A percentile compares a stretch with the other conserved stretches of the same genome.
Evolutionary conservation across 257 asterid genomes (phyloP).

Genomic region (Scutellaria minor): DNA sequence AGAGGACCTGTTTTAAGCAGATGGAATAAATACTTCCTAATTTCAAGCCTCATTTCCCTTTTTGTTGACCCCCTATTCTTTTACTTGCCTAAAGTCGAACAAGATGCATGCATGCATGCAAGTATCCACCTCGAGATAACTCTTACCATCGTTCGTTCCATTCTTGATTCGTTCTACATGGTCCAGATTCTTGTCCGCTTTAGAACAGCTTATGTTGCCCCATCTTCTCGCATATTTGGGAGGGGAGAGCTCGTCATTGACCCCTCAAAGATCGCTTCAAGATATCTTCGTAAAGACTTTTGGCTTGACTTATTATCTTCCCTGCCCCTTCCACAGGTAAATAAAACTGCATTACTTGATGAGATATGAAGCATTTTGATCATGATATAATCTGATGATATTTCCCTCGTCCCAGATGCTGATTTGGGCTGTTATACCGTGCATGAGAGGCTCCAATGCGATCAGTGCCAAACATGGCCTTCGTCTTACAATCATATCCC

Average conservation of each 20-base stretch:
- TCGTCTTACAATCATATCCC: constrained; percentile 53
- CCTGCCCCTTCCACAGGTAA: constrained; percentile 84
- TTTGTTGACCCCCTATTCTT: constrained; percentile 73
- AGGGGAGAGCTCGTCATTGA: constrained; percentile 75
- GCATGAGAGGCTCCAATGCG: constrained; percentile 55
- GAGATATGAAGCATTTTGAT: background rate
- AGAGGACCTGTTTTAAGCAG: constrained; percentile 51
- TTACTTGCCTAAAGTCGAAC: constrained; percentile 54
- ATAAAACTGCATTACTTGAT: constrained; percentile 18
- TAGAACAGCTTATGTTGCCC: constrained; percentile 69
- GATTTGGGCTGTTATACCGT: constrained; percentile 69
- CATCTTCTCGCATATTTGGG: constrained; percentile 76
- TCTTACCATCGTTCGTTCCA: constrained; percentile 56
- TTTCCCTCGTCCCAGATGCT: constrained; percentile 42
- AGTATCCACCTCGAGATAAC: constrained; percentile 49
- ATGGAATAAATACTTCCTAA: constrained; percentile 63
- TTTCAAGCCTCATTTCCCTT: constrained; percentile 59
- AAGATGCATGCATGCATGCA: constrained; percentile 58
- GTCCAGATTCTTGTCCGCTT: constrained; percentile 56
- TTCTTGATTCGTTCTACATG: constrained; percentile 53
- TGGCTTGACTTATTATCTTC: constrained; percentile 61
- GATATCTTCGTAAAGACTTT: constrained; percentile 57
- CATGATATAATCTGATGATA: constrained; percentile 6
- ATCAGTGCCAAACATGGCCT: constrained; percentile 57
- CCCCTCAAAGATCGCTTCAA: constrained; percentile 57